These are phyloP conservation scores for Graphiopsis chlorocephala DNA, from an alignment of 2,329 filamentous ascomycete species.

Conservation along the genomic window DNA sequence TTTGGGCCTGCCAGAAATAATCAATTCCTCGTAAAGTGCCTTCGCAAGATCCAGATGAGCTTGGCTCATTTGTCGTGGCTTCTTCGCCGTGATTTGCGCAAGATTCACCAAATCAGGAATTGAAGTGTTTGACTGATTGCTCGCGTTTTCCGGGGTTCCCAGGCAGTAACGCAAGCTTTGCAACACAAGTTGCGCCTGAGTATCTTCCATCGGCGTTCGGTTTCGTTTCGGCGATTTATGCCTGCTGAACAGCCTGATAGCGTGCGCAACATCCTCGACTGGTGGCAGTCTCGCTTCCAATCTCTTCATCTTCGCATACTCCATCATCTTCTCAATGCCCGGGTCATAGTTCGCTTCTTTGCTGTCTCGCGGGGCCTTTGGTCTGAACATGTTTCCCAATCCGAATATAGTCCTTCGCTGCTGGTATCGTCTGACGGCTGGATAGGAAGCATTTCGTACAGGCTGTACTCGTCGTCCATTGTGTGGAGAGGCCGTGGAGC, in stretches of 20 bases:
- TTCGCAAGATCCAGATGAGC: constrained; percentile 43
- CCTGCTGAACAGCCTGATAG: constrained; percentile 63
- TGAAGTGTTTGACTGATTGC: neutral
- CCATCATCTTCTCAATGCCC: constrained; percentile 69
- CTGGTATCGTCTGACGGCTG: constrained; percentile 16
- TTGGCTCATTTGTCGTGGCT: constrained; percentile 26
- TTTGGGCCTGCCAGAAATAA: neutral
- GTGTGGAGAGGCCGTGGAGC: neutral
- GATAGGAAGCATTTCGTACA: neutral
- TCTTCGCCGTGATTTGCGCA: neutral
- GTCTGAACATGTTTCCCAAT: constrained; percentile 50
- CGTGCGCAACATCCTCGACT: constrained; percentile 60
- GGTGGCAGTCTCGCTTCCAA: constrained; percentile 65
- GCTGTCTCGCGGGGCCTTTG: constrained; percentile 52
- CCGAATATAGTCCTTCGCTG: constrained; percentile 61
- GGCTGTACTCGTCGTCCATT: constrained; percentile 9
- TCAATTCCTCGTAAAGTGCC: constrained; percentile 32
- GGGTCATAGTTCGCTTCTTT: constrained; percentile 64
- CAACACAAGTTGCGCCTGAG: constrained; percentile 62
- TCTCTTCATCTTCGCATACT: constrained; percentile 62
- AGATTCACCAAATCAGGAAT: neutral
- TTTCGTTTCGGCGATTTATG: constrained; percentile 40
- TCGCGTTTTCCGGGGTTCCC: constrained; percentile 16
- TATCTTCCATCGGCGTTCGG: constrained; percentile 54
- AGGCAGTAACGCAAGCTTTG: constrained; percentile 61